Percentiles rank a stretch among this genome's conserved stretches.
Conservation (phyloP, 78 protist species). For the Creolimax fragrantissima region DNA sequence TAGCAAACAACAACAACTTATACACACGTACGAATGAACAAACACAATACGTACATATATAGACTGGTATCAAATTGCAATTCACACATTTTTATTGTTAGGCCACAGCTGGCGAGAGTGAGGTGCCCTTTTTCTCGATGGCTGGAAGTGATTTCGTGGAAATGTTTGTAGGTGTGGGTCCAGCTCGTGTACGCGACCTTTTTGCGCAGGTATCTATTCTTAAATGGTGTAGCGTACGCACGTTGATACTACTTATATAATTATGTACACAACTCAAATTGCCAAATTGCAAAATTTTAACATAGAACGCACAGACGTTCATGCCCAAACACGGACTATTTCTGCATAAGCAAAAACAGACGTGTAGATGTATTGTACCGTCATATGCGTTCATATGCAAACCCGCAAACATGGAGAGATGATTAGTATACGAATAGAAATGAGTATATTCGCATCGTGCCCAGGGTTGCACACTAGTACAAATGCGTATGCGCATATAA, state of each 20-base stretch:
- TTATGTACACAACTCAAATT: too few relatives aligned
- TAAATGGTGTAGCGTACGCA: neutral
- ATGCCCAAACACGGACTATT: neutral
- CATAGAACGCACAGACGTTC: neutral
- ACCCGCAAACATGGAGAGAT: too few relatives aligned
- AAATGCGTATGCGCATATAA: too few relatives aligned
- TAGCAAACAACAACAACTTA: too few relatives aligned
- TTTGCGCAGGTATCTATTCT: neutral
- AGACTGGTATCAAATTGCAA: neutral
- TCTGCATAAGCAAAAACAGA: neutral
- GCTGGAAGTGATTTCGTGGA: conserved; percentile 90
- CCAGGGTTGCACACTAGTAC: too few relatives aligned
- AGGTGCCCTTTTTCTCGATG: conserved; percentile 82
- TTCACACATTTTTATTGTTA: neutral
- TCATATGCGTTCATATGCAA: too few relatives aligned
- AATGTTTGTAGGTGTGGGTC: conserved; percentile 94
- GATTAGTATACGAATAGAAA: too few relatives aligned
- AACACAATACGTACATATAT: neutral
- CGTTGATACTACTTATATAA: too few relatives aligned
- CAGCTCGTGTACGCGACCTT: conserved; percentile 62
- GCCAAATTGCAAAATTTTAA: too few relatives aligned
- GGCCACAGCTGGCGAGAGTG: conserved; percentile 85
- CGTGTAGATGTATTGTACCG: neutral
- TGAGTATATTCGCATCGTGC: too few relatives aligned
- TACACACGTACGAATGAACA: too few relatives aligned